Base-by-base conservation (phyloP, 169 alveolate genomes). In the Neospora caninum region DNA sequence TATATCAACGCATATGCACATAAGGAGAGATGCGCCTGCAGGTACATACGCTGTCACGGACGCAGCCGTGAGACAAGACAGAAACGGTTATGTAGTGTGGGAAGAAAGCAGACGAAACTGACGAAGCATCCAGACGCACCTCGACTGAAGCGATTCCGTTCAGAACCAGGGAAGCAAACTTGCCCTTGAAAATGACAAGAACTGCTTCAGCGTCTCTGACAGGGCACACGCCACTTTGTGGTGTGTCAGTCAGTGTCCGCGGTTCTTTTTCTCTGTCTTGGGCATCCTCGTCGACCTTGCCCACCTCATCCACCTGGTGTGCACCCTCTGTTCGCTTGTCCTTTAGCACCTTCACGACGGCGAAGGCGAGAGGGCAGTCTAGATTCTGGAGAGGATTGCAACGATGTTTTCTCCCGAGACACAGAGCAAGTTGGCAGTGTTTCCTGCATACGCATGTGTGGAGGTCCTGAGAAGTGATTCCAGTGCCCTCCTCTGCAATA, bases 171-270 rank as follows among this genome's bases (percentile, higher is more conserved):
- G 84, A 6, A n/a, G 84, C 84, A 22, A 73, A 73, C 43, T 73
- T 73, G 43, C 84, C 84, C n/a, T 73, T 73, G 84, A 73, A 73
- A 36, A 73, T 36, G n/a, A 73, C 84, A n/a, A 73, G 42, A 16
- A n/a, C 84, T 0, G 84, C 84, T 2, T 31, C 39, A n/a, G 84
- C 84, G 1, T 41, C 20, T n/a, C n/a, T n/a, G 20, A n/a, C 7
- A 18, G 84, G 84, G 42, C 84, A 73, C 73, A 4, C 34, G 34
- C 7, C 25, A 36, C 45, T 34, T 13, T n/a, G 84, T 20, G 22
- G 84, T n/a, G 27, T 73, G 7, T 22, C 84, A 9, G 42, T 36
- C n/a, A 9, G 43, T 36, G 45, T 18, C 42, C 39, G 2, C 25
- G 38, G 39, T n/a, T 31, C 84, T 73, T 18, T 22, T 22, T 0